Percentiles rank a stretch among this genome's conserved stretches.
Evolutionary conservation across 176 grass and related monocot genomes (phyloP).

Genomic region (Hyparrhenia diplandra): DNA sequence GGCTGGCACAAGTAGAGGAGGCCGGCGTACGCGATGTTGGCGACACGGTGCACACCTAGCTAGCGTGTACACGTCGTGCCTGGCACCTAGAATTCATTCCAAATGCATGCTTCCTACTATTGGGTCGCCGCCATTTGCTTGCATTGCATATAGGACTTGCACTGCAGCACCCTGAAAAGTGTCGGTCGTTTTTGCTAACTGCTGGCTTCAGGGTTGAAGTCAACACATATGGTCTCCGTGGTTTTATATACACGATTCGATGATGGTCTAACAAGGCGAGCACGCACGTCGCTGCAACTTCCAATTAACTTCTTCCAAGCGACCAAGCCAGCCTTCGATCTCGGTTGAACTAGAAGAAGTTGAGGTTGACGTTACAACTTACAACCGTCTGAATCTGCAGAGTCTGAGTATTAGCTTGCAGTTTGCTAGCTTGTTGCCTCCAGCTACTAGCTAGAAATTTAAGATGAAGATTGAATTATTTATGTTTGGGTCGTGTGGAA

Average conservation of each 20-base stretch:
- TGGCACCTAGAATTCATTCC: not conserved
- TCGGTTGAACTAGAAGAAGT: not conserved
- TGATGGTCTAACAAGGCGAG: not conserved
- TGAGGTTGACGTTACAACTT: not conserved
- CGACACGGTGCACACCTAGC: conserved; percentile 2
- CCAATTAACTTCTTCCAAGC: too few species aligned
- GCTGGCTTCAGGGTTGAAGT: not conserved
- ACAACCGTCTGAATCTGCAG: not conserved
- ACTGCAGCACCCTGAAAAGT: not conserved
- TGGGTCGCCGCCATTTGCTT: too few species aligned
- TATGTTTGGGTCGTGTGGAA: not conserved
- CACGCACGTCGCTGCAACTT: not conserved
- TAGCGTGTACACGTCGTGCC: not conserved
- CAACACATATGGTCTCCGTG: not conserved
- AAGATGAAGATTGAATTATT: not conserved
- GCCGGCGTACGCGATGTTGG: not conserved
- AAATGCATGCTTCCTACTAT: not conserved
- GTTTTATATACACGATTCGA: not conserved
- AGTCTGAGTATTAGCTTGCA: not conserved
- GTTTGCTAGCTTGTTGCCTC: not conserved
- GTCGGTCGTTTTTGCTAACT: conserved; percentile 1
- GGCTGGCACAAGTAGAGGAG: too few species aligned
- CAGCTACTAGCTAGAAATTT: not conserved
- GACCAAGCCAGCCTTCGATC: not conserved
- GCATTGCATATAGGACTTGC: too few species aligned